Percentiles rank a stretch among this genome's conserved stretches.
phyloP scores from a whole-genome alignment of 306 rosid species.

The Chamaecrista fasciculata region DNA sequence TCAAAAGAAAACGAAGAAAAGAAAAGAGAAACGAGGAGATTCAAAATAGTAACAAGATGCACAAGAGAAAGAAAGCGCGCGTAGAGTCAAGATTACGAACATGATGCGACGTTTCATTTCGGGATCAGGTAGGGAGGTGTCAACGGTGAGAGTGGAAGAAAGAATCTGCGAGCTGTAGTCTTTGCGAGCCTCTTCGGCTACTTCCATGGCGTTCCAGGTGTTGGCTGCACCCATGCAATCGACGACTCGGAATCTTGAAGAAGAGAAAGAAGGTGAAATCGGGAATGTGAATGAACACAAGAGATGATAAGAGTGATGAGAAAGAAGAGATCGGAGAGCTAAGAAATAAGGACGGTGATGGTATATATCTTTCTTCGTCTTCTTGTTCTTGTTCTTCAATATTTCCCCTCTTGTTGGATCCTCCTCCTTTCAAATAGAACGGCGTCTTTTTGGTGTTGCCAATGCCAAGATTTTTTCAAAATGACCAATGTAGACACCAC shows the following conservation, averaged over 20 bases:
- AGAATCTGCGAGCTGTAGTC: slow-evolving; percentile 42
- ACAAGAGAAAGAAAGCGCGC: slow-evolving; percentile 19
- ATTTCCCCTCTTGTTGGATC: neutral
- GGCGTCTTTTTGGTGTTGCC: neutral
- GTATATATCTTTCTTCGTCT: too few species aligned
- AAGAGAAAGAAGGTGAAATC: neutral
- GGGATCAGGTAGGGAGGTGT: slow-evolving; percentile 56
- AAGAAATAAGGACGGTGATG: neutral
- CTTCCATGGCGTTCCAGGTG: slow-evolving; percentile 62
- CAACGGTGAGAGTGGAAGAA: slow-evolving; percentile 54
- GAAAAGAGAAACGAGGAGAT: neutral
- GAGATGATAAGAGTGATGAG: too few species aligned
- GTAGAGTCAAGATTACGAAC: slow-evolving; percentile 41
- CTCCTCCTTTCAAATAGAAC: neutral
- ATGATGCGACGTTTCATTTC: slow-evolving; percentile 48
- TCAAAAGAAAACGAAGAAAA: neutral
- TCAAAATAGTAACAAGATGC: neutral
- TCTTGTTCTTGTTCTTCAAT: neutral
- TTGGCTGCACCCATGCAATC: slow-evolving; percentile 51
- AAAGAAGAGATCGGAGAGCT: neutral
- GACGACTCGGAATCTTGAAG: neutral
- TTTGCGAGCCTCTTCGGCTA: slow-evolving; percentile 43
- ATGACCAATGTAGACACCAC: neutral
- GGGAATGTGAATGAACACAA: neutral
- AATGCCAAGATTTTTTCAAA: neutral